Percentiles rank a stretch among this genome's conserved stretches.
phyloP scores from a whole-genome alignment of 2,329 filamentous ascomycete species.

The Penicillium sp. region DNA sequence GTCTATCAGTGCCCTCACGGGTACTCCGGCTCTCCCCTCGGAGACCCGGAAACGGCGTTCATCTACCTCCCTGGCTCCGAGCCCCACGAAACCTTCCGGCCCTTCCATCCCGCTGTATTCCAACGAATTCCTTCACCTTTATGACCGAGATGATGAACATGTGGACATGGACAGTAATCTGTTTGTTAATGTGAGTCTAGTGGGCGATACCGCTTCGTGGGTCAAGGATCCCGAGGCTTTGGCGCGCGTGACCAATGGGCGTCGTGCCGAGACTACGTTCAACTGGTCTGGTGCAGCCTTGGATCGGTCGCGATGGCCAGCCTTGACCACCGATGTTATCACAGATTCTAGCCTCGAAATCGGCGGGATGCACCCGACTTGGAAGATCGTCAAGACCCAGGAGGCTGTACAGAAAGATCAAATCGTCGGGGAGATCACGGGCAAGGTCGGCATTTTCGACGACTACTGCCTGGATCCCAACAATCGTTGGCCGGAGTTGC shows the following conservation, averaged over 20 bases:
- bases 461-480: conserved; percentile 63
- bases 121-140: conserved; percentile 67
- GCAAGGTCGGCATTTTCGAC: conserved; percentile 67
- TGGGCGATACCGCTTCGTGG: conserved; percentile 72
- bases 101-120: conserved; percentile 67
- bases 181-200: conserved; percentile 69
- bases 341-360: conserved; percentile 46
- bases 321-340: conserved; percentile 50
- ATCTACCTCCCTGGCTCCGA: conserved; percentile 59
- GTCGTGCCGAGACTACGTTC: conserved; percentile 63
- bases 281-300: conserved; percentile 53
- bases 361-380: conserved; percentile 59
- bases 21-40: conserved; percentile 60
- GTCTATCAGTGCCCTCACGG: conserved; percentile 65
- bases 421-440: conserved; percentile 69
- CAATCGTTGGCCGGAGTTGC: conserved; percentile 63
- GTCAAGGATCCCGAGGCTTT: conserved; percentile 67
- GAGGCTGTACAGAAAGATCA: conserved; percentile 48
- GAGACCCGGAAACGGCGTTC: conserved; percentile 56
- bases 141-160: conserved; percentile 57
- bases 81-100: conserved; percentile 63
- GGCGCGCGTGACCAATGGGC: conserved; percentile 60
- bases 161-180: conserved; percentile 65
- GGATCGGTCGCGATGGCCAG: conserved; percentile 51
- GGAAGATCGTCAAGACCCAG: conserved; percentile 56